Evolutionary conservation across 805 yeast species (phyloP).

Genomic region (Komagataella populi): DNA sequence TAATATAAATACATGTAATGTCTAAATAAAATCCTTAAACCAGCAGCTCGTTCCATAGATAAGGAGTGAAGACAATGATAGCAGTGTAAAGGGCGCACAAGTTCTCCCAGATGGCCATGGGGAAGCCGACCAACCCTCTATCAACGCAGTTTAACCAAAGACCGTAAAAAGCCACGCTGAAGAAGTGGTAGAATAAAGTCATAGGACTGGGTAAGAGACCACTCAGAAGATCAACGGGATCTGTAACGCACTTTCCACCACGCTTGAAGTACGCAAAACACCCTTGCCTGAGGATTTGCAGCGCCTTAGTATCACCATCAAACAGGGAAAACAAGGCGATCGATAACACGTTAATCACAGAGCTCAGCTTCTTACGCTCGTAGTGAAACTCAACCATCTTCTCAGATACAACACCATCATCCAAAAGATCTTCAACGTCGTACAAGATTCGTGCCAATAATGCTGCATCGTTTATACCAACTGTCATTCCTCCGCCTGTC

Average conservation of each 20-base stretch:
- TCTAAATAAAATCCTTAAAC: constrained; percentile 3
- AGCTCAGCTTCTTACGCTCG: constrained; percentile 64
- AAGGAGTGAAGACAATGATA: constrained; percentile 66
- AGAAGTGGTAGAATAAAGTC: constrained; percentile 71
- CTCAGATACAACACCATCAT: constrained; percentile 41
- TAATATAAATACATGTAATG: background rate
- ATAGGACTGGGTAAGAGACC: constrained; percentile 73
- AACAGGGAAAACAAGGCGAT: constrained; percentile 82
- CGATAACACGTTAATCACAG: constrained; percentile 82
- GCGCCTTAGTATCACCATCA: constrained; percentile 65
- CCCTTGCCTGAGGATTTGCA: constrained; percentile 67
- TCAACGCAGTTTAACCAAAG: constrained; percentile 53
- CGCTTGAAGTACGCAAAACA: constrained; percentile 76
- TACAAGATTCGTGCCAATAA: constrained; percentile 49
- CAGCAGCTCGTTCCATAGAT: constrained; percentile 24
- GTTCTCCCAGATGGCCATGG: constrained; percentile 58
- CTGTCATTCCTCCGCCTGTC: constrained; percentile 99
- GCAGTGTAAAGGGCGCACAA: constrained; percentile 64
- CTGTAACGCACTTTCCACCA: constrained; percentile 70
- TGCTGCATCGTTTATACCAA: constrained; percentile 78
- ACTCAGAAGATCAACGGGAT: constrained; percentile 73
- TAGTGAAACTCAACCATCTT: constrained; percentile 57
- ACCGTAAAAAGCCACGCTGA: constrained; percentile 79
- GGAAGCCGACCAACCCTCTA: constrained; percentile 55
- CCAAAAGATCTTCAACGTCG: constrained; percentile 37